phyloP scores from a whole-genome alignment of 2,329 filamentous ascomycete species.

The Chaetomium sp. region DNA sequence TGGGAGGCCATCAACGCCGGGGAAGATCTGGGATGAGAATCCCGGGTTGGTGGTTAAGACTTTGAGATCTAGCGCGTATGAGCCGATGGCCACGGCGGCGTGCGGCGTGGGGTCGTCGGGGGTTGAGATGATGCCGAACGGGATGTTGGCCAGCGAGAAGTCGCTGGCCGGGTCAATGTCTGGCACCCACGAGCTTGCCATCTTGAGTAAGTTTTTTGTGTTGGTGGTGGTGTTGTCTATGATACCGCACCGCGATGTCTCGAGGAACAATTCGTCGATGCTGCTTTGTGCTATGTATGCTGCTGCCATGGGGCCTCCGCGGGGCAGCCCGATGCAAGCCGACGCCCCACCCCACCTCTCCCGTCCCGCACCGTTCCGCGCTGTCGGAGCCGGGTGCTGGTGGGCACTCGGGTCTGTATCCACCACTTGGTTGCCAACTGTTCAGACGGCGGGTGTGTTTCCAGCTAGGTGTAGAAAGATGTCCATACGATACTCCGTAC shows the following conservation, averaged over 20 bases:
- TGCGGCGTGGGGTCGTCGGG: conserved; percentile 44
- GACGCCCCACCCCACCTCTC: conserved; percentile 6
- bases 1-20: conserved; percentile 24
- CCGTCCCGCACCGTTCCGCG: conserved; percentile 10
- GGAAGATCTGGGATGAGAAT: conserved; percentile 48
- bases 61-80: conserved; percentile 66
- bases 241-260: not conserved
- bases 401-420: not conserved
- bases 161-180: conserved; percentile 52
- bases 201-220: not conserved
- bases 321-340: conserved; percentile 13
- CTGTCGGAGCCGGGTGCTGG: not conserved
- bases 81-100: conserved; percentile 69
- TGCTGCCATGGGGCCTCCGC: not conserved
- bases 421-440: not conserved
- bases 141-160: conserved; percentile 75
- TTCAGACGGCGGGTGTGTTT: not conserved
- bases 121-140: conserved; percentile 73
- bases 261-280: not conserved
- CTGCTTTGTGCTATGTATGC: not conserved
- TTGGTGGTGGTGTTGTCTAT: not conserved
- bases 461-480: too few species aligned
- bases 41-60: conserved; percentile 61
- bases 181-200: conserved; percentile 36
- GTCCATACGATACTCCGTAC: too few species aligned